Conservation (phyloP, 192 early-diverging fungal species). For the Powellomyces hirtus region DNA sequence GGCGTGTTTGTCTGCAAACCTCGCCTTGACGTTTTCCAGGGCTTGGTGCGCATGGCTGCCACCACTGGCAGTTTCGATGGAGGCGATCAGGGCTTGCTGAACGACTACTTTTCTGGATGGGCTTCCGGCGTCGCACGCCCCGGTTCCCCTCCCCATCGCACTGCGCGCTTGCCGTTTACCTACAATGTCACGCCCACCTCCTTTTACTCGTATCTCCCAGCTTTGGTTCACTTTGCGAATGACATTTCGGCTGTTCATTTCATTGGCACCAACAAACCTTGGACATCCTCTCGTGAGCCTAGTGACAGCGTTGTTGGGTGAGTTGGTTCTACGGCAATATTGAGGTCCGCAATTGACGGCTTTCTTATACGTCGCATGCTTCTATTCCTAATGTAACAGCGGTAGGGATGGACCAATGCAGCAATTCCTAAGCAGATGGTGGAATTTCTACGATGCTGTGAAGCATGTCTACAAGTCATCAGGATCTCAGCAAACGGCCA, state of each 20-base stretch:
- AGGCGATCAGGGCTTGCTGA: conserved; percentile 92
- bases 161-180: conserved; percentile 77
- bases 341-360: too few relatives aligned
- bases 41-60: conserved; percentile 48
- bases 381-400: too few relatives aligned
- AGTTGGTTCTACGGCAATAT: too few relatives aligned
- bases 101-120: conserved; percentile 84
- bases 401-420: conserved; percentile 7
- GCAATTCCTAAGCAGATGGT: conserved; percentile 16
- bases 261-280: conserved; percentile 86
- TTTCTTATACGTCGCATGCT: too few relatives aligned
- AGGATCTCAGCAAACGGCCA: too few relatives aligned
- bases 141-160: conserved; percentile 29
- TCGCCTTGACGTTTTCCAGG: conserved; percentile 46
- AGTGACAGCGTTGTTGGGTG: too few relatives aligned
- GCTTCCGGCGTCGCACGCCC: conserved; percentile 31
- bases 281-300: too few relatives aligned
- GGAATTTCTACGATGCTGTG: conserved; percentile 24
- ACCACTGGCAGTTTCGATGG: conserved; percentile 81
- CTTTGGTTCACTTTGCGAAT: conserved; percentile 69
- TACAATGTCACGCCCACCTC: conserved; percentile 86
- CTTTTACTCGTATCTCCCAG: conserved; percentile 80
- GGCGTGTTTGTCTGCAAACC: conserved; percentile 84
- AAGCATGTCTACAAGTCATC: conserved; percentile 23
- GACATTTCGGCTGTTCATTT: conserved; percentile 84